Conservation (phyloP, 2,329 filamentous ascomycete genomes). For the Colletotrichum cuscutae region DNA sequence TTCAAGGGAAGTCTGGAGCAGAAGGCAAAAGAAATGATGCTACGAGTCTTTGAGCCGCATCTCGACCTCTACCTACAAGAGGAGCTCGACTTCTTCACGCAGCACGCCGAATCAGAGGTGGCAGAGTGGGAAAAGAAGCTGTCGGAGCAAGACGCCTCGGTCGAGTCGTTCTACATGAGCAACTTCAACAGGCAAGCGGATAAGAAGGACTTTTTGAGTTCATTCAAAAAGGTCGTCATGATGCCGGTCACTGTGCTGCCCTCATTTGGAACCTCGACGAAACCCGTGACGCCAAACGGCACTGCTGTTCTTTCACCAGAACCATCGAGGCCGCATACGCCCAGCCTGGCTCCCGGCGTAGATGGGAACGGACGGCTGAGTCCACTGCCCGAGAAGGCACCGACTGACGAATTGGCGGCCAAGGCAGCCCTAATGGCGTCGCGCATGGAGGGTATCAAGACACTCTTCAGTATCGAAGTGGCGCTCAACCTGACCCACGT, state of each 20-base stretch:
- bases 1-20: conserved; percentile 70
- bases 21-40: conserved; percentile 74
- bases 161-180: conserved; percentile 95
- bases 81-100: conserved; percentile 87
- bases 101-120: conserved; percentile 80
- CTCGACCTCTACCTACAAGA: conserved; percentile 94
- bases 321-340: conserved; percentile 61
- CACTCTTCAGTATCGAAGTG: conserved; percentile 95
- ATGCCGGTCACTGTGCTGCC: conserved; percentile 95
- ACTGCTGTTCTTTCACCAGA: conserved; percentile 47
- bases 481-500: conserved; percentile 89
- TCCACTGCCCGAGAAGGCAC: conserved; percentile 71
- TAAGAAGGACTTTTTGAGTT: conserved; percentile 95
- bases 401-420: conserved; percentile 90
- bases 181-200: conserved; percentile 94
- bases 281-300: conserved; percentile 42
- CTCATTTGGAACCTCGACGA: conserved; percentile 57
- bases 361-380: conserved; percentile 53
- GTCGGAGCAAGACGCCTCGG: conserved; percentile 87
- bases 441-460: conserved; percentile 91
- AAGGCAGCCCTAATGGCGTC: conserved; percentile 99
- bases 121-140: conserved; percentile 90
- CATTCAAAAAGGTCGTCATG: conserved; percentile 99
- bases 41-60: conserved; percentile 87
- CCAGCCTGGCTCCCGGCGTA: conserved; percentile 49